phyloP scores from a whole-genome alignment of 2,329 filamentous ascomycete genomes.

The Sporothrix curviconia region DNA sequence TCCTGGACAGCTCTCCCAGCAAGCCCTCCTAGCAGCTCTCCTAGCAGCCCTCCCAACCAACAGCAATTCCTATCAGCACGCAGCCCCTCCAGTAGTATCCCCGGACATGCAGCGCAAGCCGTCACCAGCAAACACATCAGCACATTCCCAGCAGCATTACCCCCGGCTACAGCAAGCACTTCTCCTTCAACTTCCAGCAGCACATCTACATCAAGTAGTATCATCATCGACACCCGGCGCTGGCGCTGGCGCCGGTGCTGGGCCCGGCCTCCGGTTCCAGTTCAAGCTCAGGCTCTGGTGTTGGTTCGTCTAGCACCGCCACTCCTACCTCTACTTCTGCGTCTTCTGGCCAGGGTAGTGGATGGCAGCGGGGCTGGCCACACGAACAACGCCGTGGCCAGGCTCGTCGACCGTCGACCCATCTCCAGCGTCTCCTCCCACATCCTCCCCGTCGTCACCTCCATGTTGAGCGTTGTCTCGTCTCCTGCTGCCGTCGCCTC shows the following conservation, averaged over 20 bases:
- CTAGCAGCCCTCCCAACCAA: too few relatives aligned
- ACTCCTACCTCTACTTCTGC: not conserved
- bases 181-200: not conserved
- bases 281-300: not conserved
- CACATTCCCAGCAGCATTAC: too few relatives aligned
- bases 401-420: not conserved
- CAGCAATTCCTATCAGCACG: too few relatives aligned
- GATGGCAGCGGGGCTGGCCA: not conserved
- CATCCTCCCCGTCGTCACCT: not conserved
- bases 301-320: not conserved
- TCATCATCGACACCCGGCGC: too few relatives aligned
- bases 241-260: not conserved
- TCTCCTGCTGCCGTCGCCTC: not conserved
- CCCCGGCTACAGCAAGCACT: too few relatives aligned
- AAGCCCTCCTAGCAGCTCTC: too few relatives aligned
- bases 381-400: slow-evolving; percentile 1
- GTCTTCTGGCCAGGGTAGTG: not conserved
- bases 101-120: too few relatives aligned
- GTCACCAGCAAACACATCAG: too few relatives aligned
- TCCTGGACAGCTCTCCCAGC: too few relatives aligned
- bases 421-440: not conserved
- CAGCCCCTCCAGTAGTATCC: too few relatives aligned
- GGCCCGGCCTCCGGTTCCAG: not conserved
- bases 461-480: not conserved
- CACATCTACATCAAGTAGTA: not conserved